phyloP scores from a whole-genome alignment of 495 filamentous ascomycete genomes.

The Opeltia flavorubescens region DNA sequence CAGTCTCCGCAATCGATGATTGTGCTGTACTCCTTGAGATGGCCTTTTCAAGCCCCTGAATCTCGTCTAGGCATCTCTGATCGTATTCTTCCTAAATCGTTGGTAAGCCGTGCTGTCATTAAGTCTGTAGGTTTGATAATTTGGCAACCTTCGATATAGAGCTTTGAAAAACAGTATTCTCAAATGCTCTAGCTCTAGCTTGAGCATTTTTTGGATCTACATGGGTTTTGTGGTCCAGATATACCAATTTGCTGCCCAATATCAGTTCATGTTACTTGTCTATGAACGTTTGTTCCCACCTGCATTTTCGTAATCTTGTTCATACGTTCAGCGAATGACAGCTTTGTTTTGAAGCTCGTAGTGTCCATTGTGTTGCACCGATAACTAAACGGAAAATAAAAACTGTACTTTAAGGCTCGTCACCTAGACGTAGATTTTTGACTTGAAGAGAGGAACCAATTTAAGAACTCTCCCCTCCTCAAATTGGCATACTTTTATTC shows the following conservation, averaged over 20 bases:
- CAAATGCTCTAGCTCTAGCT: neutral
- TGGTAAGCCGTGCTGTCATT: constrained; percentile 11
- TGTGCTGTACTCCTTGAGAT: neutral
- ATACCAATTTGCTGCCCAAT: constrained; percentile 29
- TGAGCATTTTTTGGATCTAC: neutral
- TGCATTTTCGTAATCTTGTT: constrained; percentile 30
- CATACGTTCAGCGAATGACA: constrained; percentile 40
- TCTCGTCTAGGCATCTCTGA: constrained; percentile 26
- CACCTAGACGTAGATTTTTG: too few species aligned
- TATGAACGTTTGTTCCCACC: constrained; percentile 6
- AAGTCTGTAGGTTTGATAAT: neutral
- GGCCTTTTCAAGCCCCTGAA: constrained; percentile 23
- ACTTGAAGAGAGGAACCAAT: too few species aligned
- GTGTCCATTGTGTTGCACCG: neutral
- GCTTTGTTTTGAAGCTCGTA: constrained; percentile 13
- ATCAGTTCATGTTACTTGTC: neutral
- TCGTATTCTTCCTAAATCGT: constrained; percentile 34
- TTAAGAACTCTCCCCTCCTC: too few species aligned
- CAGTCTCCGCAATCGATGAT: neutral
- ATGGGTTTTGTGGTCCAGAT: constrained; percentile 16
- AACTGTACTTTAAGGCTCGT: too few species aligned
- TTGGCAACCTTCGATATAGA: neutral
- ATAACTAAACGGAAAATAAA: too few species aligned
- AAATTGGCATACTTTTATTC: too few species aligned
- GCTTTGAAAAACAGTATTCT: neutral